Base-by-base conservation (phyloP, 139 green algal species). In the Nannochloris sp. region DNA sequence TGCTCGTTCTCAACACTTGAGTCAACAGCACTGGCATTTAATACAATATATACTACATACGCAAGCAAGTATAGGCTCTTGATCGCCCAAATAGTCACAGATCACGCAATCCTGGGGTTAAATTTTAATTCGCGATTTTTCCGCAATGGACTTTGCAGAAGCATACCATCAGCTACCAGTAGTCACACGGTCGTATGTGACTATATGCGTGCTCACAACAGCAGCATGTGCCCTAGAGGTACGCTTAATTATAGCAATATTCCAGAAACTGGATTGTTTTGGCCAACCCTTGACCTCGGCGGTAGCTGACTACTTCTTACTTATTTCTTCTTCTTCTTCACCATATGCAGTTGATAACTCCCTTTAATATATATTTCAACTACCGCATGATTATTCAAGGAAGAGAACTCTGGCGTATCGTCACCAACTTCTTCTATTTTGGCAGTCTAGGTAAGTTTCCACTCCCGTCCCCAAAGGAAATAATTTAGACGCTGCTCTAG, bases 381-480 rank as follows among this genome's bases (percentile, higher is more conserved):
- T 63, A 84, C 0, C 76, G 81, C 23, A 69, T 97, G 0, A 97
- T 99, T 10, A 89, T 95, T 42, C 75, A 87, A 27, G 86, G 95
- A 56, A 72, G 81, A 2, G 82, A 99, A 71, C 34, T 95, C 15
- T 99, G 95, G 95, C 73, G 95, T 10, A 71, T 99, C 3, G 35
- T 98, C 15, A 97, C 95, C 9, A 98, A 96, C 59, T 99, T 99
- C 60, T 92, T 97, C 64, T 99, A 92, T 66, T 99, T 98, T 73
- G 95, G 95, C 10, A 85, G 74, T 47, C 65, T 99, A 24, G 89
- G 91, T 93, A 60, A 64, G 81, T 45, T 46, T 25, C 23, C 15
- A 15, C 60, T 5, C 23, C 29, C 19, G 14, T 25, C 23, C 34
- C 35, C 19, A 19, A 13, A 36, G 51, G 12, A 34, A 9, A 36